These are phyloP conservation scores for Yamadazyma akitaensis DNA, from an alignment of 805 yeast genomes.

Conservation along the genomic window DNA sequence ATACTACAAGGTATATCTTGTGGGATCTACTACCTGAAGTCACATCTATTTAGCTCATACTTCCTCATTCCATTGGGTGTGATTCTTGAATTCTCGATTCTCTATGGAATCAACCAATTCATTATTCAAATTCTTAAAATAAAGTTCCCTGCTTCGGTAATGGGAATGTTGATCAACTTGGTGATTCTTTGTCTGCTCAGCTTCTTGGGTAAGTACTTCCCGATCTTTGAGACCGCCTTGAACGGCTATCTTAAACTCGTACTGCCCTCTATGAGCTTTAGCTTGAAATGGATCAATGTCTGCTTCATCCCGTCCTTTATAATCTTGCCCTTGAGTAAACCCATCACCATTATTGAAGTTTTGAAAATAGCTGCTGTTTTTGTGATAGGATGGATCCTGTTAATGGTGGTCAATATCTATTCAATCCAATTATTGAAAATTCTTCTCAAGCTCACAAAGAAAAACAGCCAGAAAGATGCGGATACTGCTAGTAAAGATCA, in stretches of 20 bases:
- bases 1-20: constrained; percentile 8
- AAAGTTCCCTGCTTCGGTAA: constrained; percentile 66
- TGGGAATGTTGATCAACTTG: constrained; percentile 63
- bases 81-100: constrained; percentile 38
- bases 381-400: constrained; percentile 54
- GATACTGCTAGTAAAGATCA: neutral
- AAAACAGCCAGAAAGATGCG: constrained; percentile 1
- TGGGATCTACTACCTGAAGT: constrained; percentile 32
- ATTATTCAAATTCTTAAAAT: constrained; percentile 43
- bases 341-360: constrained; percentile 64
- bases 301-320: constrained; percentile 78
- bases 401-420: constrained; percentile 45
- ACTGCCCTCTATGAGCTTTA: constrained; percentile 65
- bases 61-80: constrained; percentile 49
- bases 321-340: constrained; percentile 63
- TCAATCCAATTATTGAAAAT: constrained; percentile 30
- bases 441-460: constrained; percentile 11
- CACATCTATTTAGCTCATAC: constrained; percentile 42
- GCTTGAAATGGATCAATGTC: constrained; percentile 73
- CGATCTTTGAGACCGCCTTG: constrained; percentile 18
- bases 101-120: constrained; percentile 53
- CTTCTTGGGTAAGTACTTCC: constrained; percentile 15
- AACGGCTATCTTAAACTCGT: constrained; percentile 34
- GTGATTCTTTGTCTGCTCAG: constrained; percentile 41
- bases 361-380: constrained; percentile 73